These are phyloP conservation scores for Russula sp. DNA, from an alignment of 768 basidiomycete species.

Conservation along the genomic window DNA sequence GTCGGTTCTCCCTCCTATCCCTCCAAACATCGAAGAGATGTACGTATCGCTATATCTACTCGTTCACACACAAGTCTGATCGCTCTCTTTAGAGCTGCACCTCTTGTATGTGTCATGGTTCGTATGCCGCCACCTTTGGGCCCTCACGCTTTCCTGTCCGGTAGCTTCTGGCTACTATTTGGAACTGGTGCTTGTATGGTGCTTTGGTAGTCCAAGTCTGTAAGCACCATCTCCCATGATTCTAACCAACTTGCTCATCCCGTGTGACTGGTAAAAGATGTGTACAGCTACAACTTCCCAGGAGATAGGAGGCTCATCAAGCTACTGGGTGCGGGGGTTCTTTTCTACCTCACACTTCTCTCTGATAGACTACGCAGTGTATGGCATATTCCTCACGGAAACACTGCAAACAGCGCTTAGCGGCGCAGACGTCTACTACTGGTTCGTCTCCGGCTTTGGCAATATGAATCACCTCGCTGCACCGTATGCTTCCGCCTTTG, in stretches of 20 bases:
- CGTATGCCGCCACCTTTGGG: neutral
- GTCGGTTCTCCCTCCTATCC: neutral
- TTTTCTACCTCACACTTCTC: neutral
- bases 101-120: neutral
- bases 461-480: conserved; percentile 25
- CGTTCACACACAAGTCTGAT: neutral
- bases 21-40: neutral
- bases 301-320: conserved; percentile 1
- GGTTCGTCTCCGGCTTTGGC: conserved; percentile 31
- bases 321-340: neutral
- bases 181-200: conserved; percentile 30
- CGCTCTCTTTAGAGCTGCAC: conserved; percentile 1
- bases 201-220: conserved; percentile 30
- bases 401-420: conserved; percentile 26
- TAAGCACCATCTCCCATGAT: conserved; percentile 12
- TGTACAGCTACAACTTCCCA: conserved; percentile 17
- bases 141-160: neutral
- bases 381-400: conserved; percentile 26
- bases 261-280: neutral
- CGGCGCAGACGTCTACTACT: conserved; percentile 29
- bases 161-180: conserved; percentile 13
- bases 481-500: conserved; percentile 26
- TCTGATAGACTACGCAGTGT: conserved; percentile 23
- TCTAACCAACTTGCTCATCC: neutral
- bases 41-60: neutral